These are phyloP conservation scores for Phytopythium litorale DNA, from an alignment of 352 stramenopile species.

Conservation along the genomic window DNA sequence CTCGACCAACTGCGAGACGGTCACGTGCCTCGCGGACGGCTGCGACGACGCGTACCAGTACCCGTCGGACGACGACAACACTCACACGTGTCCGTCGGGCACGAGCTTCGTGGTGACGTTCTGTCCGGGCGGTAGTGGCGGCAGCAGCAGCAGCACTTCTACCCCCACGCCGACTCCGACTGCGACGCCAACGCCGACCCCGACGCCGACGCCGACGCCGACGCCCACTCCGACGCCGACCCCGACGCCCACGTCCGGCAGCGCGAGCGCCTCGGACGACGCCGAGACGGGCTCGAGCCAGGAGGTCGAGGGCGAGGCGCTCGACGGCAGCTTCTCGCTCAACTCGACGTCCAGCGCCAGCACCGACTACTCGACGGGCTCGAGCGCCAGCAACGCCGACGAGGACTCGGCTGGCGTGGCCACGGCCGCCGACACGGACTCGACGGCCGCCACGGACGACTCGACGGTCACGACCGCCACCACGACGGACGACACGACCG, in stretches of 20 bases:
- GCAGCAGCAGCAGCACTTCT: constrained; percentile 21
- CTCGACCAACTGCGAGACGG: constrained; percentile 31
- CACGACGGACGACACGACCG: constrained; percentile 10
- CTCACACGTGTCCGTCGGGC: constrained; percentile 39
- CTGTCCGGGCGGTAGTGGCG: constrained; percentile 39
- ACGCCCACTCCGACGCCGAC: constrained; percentile 19
- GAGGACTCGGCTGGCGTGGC: constrained; percentile 14
- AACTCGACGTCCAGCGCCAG: constrained; percentile 11
- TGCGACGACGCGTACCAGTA: constrained; percentile 60
- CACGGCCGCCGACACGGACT: constrained; percentile 10
- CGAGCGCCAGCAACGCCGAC: constrained; percentile 16
- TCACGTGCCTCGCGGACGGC: constrained; percentile 46
- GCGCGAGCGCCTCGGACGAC: constrained; percentile 15
- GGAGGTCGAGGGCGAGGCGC: constrained; percentile 19
- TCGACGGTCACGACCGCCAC: constrained; percentile 10
- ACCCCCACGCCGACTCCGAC: constrained; percentile 16
- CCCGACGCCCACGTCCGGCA: constrained; percentile 12
- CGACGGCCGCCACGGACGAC: not conserved
- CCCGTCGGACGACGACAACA: constrained; percentile 58
- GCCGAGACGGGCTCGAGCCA: constrained; percentile 8
- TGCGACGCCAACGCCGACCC: constrained; percentile 11
- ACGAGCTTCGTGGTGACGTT: constrained; percentile 64
- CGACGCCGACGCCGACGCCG: constrained; percentile 13
- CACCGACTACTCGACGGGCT: not conserved
- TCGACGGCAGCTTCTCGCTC: constrained; percentile 25